Percentiles rank a stretch among this genome's conserved stretches.
Conservation (phyloP, 75 land plant genomes). For the Selaginella tamariscina region DNA sequence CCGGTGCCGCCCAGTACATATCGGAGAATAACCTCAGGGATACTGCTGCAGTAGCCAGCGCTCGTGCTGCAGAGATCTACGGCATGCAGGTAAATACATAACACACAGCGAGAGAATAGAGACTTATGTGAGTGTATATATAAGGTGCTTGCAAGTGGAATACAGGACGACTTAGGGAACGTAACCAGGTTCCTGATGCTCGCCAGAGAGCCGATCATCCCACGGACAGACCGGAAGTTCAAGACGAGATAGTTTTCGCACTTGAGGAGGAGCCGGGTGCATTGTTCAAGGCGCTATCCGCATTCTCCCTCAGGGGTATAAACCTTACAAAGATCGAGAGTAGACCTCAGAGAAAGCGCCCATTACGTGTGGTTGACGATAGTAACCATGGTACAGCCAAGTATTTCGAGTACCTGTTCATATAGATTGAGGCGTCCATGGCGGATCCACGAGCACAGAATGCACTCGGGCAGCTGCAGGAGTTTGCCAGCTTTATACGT, state of each 20-base stretch:
- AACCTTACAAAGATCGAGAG: conserved; percentile 15
- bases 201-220: conserved; percentile 52
- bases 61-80: conserved; percentile 37
- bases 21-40: conserved; percentile 29
- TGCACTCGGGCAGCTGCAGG: conserved; percentile 11
- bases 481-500: conserved; percentile 3
- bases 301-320: conserved; percentile 36
- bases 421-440: conserved; percentile 2
- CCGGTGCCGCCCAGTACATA: conserved; percentile 51
- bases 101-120: too few relatives aligned
- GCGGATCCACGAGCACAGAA: conserved; percentile 9
- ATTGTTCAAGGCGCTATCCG: conserved; percentile 37
- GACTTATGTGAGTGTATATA: too few relatives aligned
- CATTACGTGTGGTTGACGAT: background rate
- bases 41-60: conserved; percentile 33
- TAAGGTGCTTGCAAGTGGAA: conserved; percentile 35
- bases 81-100: too few relatives aligned
- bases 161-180: conserved; percentile 34
- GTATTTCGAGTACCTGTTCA: conserved; percentile 12
- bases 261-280: conserved; percentile 32
- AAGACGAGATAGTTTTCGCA: conserved; percentile 48
- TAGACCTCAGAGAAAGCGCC: conserved; percentile 1
- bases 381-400: background rate
- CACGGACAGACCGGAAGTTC: conserved; percentile 43
- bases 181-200: conserved; percentile 69